Percentiles rank a stretch among this genome's conserved stretches.
These are phyloP conservation scores for Smittium mucronatum DNA, from an alignment of 371 early-diverging fungal species.

Conservation along the genomic window DNA sequence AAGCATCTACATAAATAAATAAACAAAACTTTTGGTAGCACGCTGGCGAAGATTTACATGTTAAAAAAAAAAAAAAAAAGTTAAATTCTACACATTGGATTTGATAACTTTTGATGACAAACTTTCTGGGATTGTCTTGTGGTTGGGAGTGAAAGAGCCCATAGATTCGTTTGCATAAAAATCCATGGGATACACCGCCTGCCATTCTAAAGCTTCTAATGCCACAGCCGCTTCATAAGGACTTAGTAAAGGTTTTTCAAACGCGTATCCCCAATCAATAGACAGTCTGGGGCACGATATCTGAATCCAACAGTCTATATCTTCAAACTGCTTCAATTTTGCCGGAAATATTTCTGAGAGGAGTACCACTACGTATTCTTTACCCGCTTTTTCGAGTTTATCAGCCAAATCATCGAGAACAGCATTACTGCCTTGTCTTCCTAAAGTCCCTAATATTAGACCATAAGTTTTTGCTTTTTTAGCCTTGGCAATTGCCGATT, in stretches of 20 bases:
- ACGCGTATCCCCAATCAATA: slow-evolving; percentile 99
- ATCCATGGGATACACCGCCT: slow-evolving; percentile 91
- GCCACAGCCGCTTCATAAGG: slow-evolving; percentile 95
- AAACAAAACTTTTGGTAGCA: too few relatives aligned
- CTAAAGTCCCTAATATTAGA: slow-evolving; percentile 91
- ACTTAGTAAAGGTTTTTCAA: slow-evolving; percentile 83
- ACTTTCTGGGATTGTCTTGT: slow-evolving; percentile 32
- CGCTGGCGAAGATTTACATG: too few relatives aligned
- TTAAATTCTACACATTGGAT: too few relatives aligned
- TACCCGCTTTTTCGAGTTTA: slow-evolving; percentile 45
- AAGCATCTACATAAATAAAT: too few relatives aligned
- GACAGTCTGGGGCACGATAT: slow-evolving; percentile 96
- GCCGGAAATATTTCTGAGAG: slow-evolving; percentile 87
- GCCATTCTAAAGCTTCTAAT: slow-evolving; percentile 62
- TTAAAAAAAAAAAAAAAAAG: too few relatives aligned
- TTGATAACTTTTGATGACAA: too few relatives aligned
- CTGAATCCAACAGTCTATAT: slow-evolving; percentile 95
- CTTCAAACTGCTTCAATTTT: slow-evolving; percentile 74
- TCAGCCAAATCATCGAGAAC: slow-evolving; percentile 74
- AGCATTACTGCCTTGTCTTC: slow-evolving; percentile 94
- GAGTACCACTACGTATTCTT: slow-evolving; percentile 61
- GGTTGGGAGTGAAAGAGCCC: slow-evolving; percentile 92
- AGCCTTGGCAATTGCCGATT: slow-evolving; percentile 63
- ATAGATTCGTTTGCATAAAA: slow-evolving; percentile 84
- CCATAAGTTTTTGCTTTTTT: slow-evolving; percentile 68